Conservation (phyloP, 768 basidiomycete genomes). For the Boletus pseudopeckii region DNA sequence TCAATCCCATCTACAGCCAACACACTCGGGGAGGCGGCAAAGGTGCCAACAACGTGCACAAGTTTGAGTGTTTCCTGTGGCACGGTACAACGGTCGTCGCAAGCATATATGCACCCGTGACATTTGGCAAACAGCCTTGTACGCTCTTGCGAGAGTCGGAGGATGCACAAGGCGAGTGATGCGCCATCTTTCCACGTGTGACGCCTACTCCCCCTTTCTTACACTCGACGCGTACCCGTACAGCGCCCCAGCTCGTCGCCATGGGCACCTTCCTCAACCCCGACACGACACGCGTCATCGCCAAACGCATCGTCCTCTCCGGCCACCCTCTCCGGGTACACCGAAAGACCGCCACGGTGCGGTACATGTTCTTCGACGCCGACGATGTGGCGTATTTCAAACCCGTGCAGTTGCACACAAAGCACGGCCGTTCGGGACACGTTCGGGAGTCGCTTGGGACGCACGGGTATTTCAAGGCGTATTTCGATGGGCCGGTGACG, state of each 20-base stretch:
- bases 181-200: neutral
- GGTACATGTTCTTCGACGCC: slow-evolving; percentile 98
- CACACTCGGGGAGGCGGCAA: slow-evolving; percentile 87
- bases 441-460: slow-evolving; percentile 91
- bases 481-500: slow-evolving; percentile 88
- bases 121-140: slow-evolving; percentile 78
- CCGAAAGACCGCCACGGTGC: slow-evolving; percentile 93
- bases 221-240: neutral
- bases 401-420: slow-evolving; percentile 90
- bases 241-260: slow-evolving; percentile 82
- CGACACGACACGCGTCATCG: slow-evolving; percentile 86
- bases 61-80: slow-evolving; percentile 86
- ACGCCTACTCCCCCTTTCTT: neutral
- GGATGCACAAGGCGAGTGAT: slow-evolving; percentile 56
- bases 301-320: slow-evolving; percentile 92
- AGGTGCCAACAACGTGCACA: slow-evolving; percentile 96
- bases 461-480: slow-evolving; percentile 96
- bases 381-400: slow-evolving; percentile 92
- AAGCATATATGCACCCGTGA: slow-evolving; percentile 84
- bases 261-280: slow-evolving; percentile 84
- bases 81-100: slow-evolving; percentile 81
- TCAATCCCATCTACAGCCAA: slow-evolving; percentile 90
- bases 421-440: slow-evolving; percentile 86
- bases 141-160: slow-evolving; percentile 68
- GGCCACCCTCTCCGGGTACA: slow-evolving; percentile 97